Evolutionary conservation across 2,329 filamentous ascomycete genomes (phyloP).

Genomic region (Hymenoscyphus scutula): DNA sequence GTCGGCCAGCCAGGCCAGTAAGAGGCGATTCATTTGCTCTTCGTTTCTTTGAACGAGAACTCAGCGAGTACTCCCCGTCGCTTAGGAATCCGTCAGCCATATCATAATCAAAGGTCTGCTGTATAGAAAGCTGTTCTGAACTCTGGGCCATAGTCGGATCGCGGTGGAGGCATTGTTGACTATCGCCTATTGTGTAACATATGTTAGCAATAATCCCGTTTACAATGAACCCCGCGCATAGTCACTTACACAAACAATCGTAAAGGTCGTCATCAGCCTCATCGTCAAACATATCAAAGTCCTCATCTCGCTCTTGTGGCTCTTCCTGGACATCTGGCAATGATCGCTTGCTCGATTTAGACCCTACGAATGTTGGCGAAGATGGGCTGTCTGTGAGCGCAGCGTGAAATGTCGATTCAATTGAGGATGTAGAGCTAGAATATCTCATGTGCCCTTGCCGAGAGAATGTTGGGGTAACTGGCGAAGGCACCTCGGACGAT

Average conservation of each 20-base stretch:
- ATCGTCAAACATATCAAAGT: conserved; percentile 49
- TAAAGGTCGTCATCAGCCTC: conserved; percentile 50
- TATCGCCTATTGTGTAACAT: conserved; percentile 51
- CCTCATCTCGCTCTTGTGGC: conserved; percentile 66
- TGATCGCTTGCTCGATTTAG: conserved; percentile 60
- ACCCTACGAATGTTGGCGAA: conserved; percentile 52
- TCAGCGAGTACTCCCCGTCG: conserved; percentile 55
- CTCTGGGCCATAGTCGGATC: conserved; percentile 37
- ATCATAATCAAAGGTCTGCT: conserved; percentile 60
- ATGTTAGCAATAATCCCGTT: conserved; percentile 21
- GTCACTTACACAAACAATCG: conserved; percentile 71
- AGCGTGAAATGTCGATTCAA: conserved; percentile 55
- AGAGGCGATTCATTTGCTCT: conserved; percentile 59
- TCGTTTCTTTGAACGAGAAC: conserved; percentile 54
- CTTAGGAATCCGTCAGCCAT: conserved; percentile 60
- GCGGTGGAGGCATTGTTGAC: conserved; percentile 56
- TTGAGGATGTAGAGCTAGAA: conserved; percentile 75
- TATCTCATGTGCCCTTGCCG: conserved; percentile 59
- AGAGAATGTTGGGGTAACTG: conserved; percentile 68
- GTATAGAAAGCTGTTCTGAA: conserved; percentile 40
- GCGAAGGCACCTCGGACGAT: conserved; percentile 65
- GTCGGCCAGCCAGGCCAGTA: conserved; percentile 60
- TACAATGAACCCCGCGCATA: neutral
- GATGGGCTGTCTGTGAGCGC: conserved; percentile 54
- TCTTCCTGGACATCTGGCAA: conserved; percentile 86